Evolutionary conservation across 257 asterid species (phyloP), one percentile per base, ranked within the genome.

Genomic region (Lycium barbarum): DNA sequence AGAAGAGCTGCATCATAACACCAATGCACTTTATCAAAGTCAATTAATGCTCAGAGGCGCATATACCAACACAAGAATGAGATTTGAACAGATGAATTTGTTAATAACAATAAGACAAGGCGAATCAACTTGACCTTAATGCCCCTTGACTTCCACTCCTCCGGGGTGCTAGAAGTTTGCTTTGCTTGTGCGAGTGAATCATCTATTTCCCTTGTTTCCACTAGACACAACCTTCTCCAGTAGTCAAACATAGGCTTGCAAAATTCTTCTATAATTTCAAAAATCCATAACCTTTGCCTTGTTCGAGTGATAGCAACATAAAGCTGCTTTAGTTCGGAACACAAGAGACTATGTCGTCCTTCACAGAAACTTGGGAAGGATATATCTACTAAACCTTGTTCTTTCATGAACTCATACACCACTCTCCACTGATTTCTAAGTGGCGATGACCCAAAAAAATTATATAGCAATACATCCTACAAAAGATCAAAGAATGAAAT

Each of bases 271-370:
- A 61, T 68, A 66, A 86, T 89, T 65, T 93, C 98, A 71, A 91
- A 92, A 22, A 93, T 92, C 98, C 98, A 93, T 79, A 93, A 84
- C 78, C 95, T 88, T 86, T 93, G 96, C 84, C 93, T 89, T 4
- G 98, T 92, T 58, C 98, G 89, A 18, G 98, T 92, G 15, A 92
- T 90, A 4, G 96, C 93, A 55, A 93, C 96, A 15, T 93, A 93
- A 15, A 93, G 72, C 67, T 91, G 96, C 71, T 91, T 93, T 80
- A 93, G 84, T 72, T 93, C 98, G 18, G 94, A 91, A 81, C 98
- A 93, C 88, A 93, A 63, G 51, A 92, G 82, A 59, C 88, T 82
- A 59, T 93, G 98, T 83, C 88, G 92, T 35, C 90, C 89, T 70
- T 67, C 81, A 84, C 80, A 89, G 83, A 93, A 93, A 68, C 84